Evolutionary conservation across 2,329 filamentous ascomycete genomes (phyloP).

Genomic region (Chalara sp.): DNA sequence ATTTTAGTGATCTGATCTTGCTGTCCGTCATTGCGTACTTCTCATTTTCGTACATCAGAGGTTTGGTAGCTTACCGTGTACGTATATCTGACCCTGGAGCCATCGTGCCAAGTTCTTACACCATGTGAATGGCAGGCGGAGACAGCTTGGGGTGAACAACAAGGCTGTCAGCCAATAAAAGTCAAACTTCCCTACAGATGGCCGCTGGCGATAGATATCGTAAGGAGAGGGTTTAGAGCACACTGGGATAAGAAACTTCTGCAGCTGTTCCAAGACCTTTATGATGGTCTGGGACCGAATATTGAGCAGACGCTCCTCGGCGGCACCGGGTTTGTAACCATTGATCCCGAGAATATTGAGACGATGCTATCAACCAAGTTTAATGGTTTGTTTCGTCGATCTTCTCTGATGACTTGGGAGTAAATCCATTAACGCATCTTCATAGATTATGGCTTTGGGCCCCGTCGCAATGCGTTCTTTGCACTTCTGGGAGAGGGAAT

Average conservation of each 20-base stretch:
- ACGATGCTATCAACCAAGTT: slow-evolving; percentile 24
- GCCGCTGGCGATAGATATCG: not conserved
- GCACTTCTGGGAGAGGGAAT: slow-evolving; percentile 19
- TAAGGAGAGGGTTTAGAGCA: not conserved
- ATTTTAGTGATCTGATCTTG: too few relatives aligned
- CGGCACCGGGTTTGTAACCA: slow-evolving; percentile 19
- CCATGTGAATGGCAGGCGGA: too few relatives aligned
- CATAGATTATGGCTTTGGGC: slow-evolving; percentile 29
- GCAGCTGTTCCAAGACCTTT: not conserved
- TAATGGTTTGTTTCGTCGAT: not conserved
- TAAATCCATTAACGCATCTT: not conserved
- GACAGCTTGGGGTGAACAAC: too few relatives aligned
- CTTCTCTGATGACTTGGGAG: not conserved
- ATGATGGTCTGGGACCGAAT: not conserved
- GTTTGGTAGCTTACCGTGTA: too few relatives aligned
- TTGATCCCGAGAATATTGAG: slow-evolving; percentile 29
- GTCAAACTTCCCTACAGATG: not conserved
- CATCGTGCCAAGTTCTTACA: too few relatives aligned
- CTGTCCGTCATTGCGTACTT: too few relatives aligned
- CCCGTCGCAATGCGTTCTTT: slow-evolving; percentile 27
- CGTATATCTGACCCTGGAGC: too few relatives aligned
- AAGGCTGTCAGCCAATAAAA: not conserved
- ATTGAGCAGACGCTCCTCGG: not conserved
- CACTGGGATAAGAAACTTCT: not conserved
- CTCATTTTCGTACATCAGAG: too few relatives aligned